Evolutionary conservation across 371 early-diverging fungal species (phyloP).

Genomic region (Mortierella sp.): DNA sequence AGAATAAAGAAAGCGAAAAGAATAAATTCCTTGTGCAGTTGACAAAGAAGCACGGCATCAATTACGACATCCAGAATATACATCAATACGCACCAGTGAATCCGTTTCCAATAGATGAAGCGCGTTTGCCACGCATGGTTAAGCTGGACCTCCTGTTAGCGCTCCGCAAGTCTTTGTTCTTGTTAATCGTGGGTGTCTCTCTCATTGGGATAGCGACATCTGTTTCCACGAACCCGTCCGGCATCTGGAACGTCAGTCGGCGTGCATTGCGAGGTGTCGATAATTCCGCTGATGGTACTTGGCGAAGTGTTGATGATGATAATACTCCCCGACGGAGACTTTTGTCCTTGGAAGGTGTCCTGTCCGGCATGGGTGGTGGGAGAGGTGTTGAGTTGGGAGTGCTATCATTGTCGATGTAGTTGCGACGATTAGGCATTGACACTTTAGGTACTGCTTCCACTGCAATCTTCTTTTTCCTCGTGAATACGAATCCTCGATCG

Average conservation of each 20-base stretch:
- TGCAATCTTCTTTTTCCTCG: constrained; percentile 34
- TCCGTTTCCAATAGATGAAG: constrained; percentile 72
- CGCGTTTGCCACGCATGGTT: constrained; percentile 76
- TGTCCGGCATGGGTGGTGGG: constrained; percentile 37
- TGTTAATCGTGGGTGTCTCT: constrained; percentile 68
- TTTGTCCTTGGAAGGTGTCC: constrained; percentile 36
- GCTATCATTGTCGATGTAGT: neutral
- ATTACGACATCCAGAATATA: neutral
- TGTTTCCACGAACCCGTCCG: constrained; percentile 29
- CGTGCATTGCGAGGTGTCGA: constrained; percentile 6
- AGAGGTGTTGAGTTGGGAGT: constrained; percentile 3
- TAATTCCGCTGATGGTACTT: neutral
- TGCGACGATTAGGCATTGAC: neutral
- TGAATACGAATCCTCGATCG: constrained; percentile 54
- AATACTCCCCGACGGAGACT: constrained; percentile 5
- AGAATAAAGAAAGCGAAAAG: neutral
- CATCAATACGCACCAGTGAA: constrained; percentile 55
- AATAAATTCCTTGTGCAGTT: neutral
- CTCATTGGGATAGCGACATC: constrained; percentile 56
- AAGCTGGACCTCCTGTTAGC: constrained; percentile 76
- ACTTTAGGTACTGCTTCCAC: neutral
- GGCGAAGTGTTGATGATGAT: neutral
- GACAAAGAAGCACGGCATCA: neutral
- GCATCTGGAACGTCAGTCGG: constrained; percentile 26
- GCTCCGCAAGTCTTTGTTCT: constrained; percentile 63